phyloP scores from a whole-genome alignment of 805 yeast genomes.

The Cyberlindnera americana region DNA sequence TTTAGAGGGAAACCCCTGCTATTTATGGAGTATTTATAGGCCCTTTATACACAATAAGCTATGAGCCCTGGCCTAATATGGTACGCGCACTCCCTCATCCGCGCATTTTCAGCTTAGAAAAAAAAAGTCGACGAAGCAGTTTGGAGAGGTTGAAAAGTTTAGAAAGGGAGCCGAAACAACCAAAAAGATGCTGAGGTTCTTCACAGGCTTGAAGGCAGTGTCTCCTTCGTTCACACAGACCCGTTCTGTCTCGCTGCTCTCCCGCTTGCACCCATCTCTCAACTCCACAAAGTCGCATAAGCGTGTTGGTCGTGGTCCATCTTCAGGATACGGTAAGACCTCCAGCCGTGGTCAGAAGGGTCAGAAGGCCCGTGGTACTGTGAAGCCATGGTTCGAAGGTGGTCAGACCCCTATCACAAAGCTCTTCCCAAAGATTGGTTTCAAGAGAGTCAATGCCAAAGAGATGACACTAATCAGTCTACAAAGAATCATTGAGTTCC shows the following conservation, averaged over 20 bases:
- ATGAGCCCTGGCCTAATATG: too few species aligned
- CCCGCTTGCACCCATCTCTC: slow-evolving; percentile 53
- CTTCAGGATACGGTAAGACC: slow-evolving; percentile 89
- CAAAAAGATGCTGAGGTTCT: too few species aligned
- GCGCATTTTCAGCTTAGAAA: background rate
- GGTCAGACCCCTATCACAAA: slow-evolving; percentile 92
- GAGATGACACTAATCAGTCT: slow-evolving; percentile 54
- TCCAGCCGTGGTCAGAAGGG: slow-evolving; percentile 98
- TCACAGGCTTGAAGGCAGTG: too few species aligned
- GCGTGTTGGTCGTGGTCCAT: slow-evolving; percentile 95
- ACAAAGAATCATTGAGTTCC: slow-evolving; percentile 65
- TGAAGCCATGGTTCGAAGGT: slow-evolving; percentile 96
- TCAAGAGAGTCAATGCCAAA: slow-evolving; percentile 58
- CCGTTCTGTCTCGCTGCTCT: slow-evolving; percentile 46
- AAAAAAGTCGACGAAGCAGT: slow-evolving; percentile 7
- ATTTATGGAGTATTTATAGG: too few species aligned
- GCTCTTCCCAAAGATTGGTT: slow-evolving; percentile 84
- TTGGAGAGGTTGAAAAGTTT: too few species aligned
- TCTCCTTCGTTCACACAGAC: slow-evolving; percentile 9
- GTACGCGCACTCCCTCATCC: slow-evolving; percentile 3
- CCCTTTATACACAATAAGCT: too few species aligned
- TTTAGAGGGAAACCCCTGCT: too few species aligned
- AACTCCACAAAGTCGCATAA: slow-evolving; percentile 60
- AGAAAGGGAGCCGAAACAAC: too few species aligned
- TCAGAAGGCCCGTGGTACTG: slow-evolving; percentile 92